Base-by-base conservation (phyloP, 208 protist species). In the Hexamita inflata region DNA sequence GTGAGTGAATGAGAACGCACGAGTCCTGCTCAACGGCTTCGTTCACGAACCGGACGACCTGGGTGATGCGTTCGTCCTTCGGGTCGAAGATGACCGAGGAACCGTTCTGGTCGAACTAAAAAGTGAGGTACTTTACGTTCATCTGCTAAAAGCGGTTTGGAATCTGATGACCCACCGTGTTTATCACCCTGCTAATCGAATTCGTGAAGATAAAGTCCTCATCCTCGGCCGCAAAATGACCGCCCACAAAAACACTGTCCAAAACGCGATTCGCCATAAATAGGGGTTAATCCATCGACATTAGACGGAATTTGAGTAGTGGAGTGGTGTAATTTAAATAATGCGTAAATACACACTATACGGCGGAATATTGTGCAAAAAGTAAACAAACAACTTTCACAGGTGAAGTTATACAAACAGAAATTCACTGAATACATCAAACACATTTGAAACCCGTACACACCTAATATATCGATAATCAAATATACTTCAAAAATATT, bases 121-220 rank as follows among this genome's bases (percentile, higher is more conserved):
- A 76, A 34, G 73, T 66, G 15, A 76, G 73, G 42, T 76, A 76
- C 26, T 35, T 35, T 11, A 76, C 35, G 24, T 32, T 32, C 4
- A 68, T 4, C 1, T 32, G 4, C 26, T 62, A 24, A 66, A 76
- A 76, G 4, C 73, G 39, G 32, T 76, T 76, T 35, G 59, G 42
- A 45, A 76, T 13, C 19, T 45, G 7, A 15, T 67, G 59, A 13
- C 34, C 58, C 38, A 13, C 15, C 7, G 26, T 66, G 32, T 76
- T 76, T 24, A 76, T 66, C 29, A 76, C 59, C 29, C 59, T 30
- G 11, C 57, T 66, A 38, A 76, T 41, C 1, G 59, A 62, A 53
- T 76, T 76, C 1, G 59, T 53, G 32, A 76, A 76, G 32, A 76
- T 61, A 53, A 76, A 76, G 73, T 76, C 73, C 32, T 61, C 49